Evolutionary conservation across 257 asterid species (phyloP), one percentile per base, ranked within the genome.

Genomic region (Phtheirospermum japonicum): DNA sequence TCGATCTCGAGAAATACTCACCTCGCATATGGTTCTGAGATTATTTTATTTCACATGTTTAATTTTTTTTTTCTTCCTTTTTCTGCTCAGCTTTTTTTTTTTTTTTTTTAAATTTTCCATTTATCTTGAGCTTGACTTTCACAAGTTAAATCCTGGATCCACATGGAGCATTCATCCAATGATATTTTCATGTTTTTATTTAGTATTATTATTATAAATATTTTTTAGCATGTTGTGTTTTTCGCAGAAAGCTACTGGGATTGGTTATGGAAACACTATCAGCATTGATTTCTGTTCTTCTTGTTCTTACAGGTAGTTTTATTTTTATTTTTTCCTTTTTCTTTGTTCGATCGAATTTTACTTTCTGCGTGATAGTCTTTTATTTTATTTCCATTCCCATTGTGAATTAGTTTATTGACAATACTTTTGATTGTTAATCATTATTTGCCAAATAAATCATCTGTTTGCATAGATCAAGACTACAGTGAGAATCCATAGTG

Each of bases 231-330:
- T 61, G 18, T 20, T 75, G 36, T 67, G 5, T 43, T 34, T 70
- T 40, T 76, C 73, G 71, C 85, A 92, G 99, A 82, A 71, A 75
- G 62, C 80, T 20, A 71, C 73, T 51, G 89, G 95, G 34, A 66
- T 75, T 73, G 97, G 99, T 11, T 56, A 66, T 45, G 99, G 96
- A 36, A 86, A 89, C 75, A 82, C 99, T 6, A 89, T 92, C 66
- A 82, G 57, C 57, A 89, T 92, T 57, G 93, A 87, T 77, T 92
- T 83, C 72, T 92, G 99, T 59, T 74, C 97, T 60, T 92, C 99
- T 40, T 92, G 99, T 68, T 92, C 99, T 62, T 92, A 79, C 83
- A 89, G 82, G 99, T 92, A 62, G 17, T 11, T 45, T 53, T n/a
- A n/a, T 0, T 17, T 5, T 33, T 32, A 7, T 12, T 13, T 36